These are phyloP conservation scores for Candolleomyces eurysporus DNA, from an alignment of 768 basidiomycete species.

Conservation along the genomic window DNA sequence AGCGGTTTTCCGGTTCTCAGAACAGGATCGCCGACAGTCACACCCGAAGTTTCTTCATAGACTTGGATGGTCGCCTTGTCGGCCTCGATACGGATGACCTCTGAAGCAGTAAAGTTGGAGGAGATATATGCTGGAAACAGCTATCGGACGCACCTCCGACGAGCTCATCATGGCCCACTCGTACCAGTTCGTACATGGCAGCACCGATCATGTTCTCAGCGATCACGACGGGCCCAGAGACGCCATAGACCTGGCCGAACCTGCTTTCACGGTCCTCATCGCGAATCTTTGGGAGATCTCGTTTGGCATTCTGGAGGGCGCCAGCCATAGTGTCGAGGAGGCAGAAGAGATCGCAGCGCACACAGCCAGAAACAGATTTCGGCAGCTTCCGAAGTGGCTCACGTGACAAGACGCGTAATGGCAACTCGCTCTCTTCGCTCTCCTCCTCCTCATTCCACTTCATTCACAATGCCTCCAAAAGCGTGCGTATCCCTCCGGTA, in stretches of 20 bases:
- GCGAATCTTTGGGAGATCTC: conserved; percentile 79
- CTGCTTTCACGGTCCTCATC: conserved; percentile 89
- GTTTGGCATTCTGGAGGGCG: conserved; percentile 87
- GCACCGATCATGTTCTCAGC: conserved; percentile 94
- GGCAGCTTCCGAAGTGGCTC: conserved; percentile 5
- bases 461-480: conserved; percentile 83
- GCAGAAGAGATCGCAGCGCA: neutral
- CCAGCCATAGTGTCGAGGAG: conserved; percentile 69
- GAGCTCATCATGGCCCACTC: conserved; percentile 97
- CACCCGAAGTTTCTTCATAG: conserved; percentile 98
- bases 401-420: conserved; percentile 36
- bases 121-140: neutral
- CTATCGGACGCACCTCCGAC: conserved; percentile 75
- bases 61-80: conserved; percentile 99
- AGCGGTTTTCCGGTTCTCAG: conserved; percentile 96
- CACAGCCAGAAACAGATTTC: neutral
- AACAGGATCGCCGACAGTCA: conserved; percentile 98
- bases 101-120: conserved; percentile 35
- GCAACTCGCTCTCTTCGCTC: conserved; percentile 14
- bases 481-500: conserved; percentile 56
- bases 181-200: conserved; percentile 97
- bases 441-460: conserved; percentile 14
- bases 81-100: conserved; percentile 98
- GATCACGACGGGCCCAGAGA: conserved; percentile 98
- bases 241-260: conserved; percentile 89